A percentile compares a stretch with the other conserved stretches of the same genome.
phyloP scores from a whole-genome alignment of 352 stramenopile genomes.

The Phytophthora pisi region DNA sequence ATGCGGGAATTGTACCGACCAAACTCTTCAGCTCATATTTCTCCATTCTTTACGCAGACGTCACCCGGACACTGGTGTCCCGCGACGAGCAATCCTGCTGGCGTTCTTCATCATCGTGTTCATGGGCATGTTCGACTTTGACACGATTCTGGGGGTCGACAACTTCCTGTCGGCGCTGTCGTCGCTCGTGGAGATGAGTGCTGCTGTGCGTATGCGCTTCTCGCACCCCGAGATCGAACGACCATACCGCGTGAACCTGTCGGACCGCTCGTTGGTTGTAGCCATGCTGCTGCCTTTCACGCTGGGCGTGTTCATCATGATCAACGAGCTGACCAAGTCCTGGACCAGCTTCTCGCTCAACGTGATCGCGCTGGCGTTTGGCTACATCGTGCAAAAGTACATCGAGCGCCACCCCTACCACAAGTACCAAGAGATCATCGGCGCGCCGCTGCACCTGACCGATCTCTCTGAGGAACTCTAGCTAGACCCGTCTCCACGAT shows the following conservation, averaged over 20 bases:
- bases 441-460: slow-evolving; percentile 37
- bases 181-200: slow-evolving; percentile 78
- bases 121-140: slow-evolving; percentile 83
- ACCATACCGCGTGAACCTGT: slow-evolving; percentile 78
- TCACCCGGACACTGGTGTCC: slow-evolving; percentile 60
- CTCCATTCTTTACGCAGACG: slow-evolving; percentile 35
- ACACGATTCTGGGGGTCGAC: slow-evolving; percentile 80
- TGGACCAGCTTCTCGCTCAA: slow-evolving; percentile 71
- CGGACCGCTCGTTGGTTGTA: slow-evolving; percentile 56
- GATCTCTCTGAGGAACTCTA: slow-evolving; percentile 63
- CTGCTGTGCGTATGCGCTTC: slow-evolving; percentile 79
- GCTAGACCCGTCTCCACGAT: slow-evolving; percentile 10
- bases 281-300: slow-evolving; percentile 62
- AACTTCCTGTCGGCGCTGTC: slow-evolving; percentile 83
- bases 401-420: slow-evolving; percentile 71
- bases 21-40: not conserved
- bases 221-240: slow-evolving; percentile 75
- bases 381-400: slow-evolving; percentile 65
- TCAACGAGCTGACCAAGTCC: slow-evolving; percentile 86
- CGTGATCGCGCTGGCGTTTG: slow-evolving; percentile 46
- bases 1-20: not conserved
- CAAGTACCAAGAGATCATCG: slow-evolving; percentile 55
- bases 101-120: slow-evolving; percentile 81
- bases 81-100: slow-evolving; percentile 68
- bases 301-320: slow-evolving; percentile 71